Conservation (phyloP, 768 basidiomycete genomes). For the Mycena alexandri region DNA sequence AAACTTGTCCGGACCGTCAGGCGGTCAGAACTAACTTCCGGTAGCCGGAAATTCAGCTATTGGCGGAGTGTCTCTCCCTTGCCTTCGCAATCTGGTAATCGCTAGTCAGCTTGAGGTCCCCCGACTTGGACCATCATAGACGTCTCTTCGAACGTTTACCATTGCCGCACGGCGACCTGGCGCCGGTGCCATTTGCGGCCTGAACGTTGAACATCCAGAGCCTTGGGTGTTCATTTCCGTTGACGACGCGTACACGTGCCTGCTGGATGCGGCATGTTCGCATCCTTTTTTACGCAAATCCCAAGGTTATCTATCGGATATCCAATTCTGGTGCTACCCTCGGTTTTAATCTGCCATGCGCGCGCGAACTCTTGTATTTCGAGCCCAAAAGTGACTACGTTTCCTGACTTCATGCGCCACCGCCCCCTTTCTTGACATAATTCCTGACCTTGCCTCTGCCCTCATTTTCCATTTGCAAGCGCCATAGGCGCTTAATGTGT, state of each 20-base stretch:
- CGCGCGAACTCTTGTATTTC: not conserved
- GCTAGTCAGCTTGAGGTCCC: too few relatives aligned
- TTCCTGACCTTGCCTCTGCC: not conserved
- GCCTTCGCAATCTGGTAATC: too few relatives aligned
- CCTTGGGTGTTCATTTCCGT: slow-evolving; percentile 10
- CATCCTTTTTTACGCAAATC: not conserved
- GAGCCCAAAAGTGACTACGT: not conserved
- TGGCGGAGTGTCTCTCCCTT: too few relatives aligned
- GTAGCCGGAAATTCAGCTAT: too few relatives aligned
- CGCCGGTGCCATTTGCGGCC: too few relatives aligned
- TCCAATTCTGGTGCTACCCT: not conserved
- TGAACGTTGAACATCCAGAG: too few relatives aligned
- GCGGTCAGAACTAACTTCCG: too few relatives aligned
- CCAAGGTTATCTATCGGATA: not conserved
- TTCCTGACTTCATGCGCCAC: not conserved
- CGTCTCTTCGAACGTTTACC: too few relatives aligned
- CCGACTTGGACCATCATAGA: too few relatives aligned
- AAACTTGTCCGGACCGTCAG: too few relatives aligned
- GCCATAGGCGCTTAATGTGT: slow-evolving; percentile 14
- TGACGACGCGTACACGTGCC: not conserved
- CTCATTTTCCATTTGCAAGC: not conserved
- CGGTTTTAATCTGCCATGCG: not conserved
- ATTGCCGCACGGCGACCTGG: too few relatives aligned
- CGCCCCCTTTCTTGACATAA: not conserved
- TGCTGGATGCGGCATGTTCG: slow-evolving; percentile 19